Evolutionary conservation across 768 basidiomycete species (phyloP).

Genomic region (Mycena chlorophos): DNA sequence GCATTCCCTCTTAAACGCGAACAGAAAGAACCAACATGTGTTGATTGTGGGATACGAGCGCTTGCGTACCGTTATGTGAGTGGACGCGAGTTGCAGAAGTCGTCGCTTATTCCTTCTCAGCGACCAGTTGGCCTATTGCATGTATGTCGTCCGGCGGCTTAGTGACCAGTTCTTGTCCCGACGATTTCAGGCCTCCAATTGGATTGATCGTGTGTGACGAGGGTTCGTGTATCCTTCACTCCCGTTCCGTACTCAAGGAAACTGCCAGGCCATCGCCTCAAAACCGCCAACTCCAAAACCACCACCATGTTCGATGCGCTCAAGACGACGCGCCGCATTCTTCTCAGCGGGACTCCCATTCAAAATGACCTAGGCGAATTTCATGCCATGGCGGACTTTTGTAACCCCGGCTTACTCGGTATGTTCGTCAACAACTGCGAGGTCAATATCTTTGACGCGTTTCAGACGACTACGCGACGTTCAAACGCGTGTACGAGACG

Average conservation of each 20-base stretch:
- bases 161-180: background rate
- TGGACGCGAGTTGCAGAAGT: background rate
- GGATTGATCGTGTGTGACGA: conserved; percentile 96
- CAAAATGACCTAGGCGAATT: conserved; percentile 96
- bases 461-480: conserved; percentile 72
- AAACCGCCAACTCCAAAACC: conserved; percentile 90
- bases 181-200: conserved; percentile 70
- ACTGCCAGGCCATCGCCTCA: conserved; percentile 64
- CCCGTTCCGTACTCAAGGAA: background rate
- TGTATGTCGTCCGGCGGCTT: conserved; percentile 45
- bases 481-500: conserved; percentile 79
- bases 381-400: conserved; percentile 95
- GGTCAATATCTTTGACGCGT: conserved; percentile 1
- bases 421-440: conserved; percentile 13
- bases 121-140: conserved; percentile 60
- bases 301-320: conserved; percentile 81
- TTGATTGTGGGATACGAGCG: conserved; percentile 95
- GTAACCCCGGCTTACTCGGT: conserved; percentile 91
- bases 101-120: conserved; percentile 31
- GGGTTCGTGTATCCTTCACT: conserved; percentile 42
- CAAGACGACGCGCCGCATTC: conserved; percentile 73
- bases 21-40: conserved; percentile 76
- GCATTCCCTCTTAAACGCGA: background rate
- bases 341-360: conserved; percentile 94
- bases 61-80: conserved; percentile 79